A percentile compares a stretch with the other conserved stretches of the same genome.
Conservation (phyloP, 2,329 filamentous ascomycete genomes). For the Grosmannia penicillata region DNA sequence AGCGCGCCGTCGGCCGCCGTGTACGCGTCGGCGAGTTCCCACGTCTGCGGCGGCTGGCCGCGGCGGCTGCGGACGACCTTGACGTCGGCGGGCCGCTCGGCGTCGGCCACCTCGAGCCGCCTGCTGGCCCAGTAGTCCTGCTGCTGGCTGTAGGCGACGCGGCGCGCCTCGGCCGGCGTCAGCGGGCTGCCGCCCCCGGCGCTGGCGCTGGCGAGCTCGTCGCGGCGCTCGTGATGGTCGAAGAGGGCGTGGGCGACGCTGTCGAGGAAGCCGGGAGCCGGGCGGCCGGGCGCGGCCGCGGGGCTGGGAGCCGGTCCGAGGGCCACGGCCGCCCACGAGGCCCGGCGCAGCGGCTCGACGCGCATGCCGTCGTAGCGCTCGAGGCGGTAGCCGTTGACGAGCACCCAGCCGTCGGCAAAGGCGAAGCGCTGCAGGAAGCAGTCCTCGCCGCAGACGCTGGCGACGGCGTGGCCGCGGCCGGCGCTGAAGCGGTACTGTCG, state of each 20-base stretch:
- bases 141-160: neutral
- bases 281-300: slow-evolving; percentile 4
- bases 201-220: neutral
- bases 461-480: slow-evolving; percentile 25
- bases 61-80: slow-evolving; percentile 15
- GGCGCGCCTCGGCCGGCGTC: neutral
- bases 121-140: slow-evolving; percentile 12
- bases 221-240: too few species aligned
- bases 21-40: slow-evolving; percentile 25
- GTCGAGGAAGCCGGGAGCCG: too few species aligned
- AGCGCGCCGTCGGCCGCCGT: slow-evolving; percentile 21
- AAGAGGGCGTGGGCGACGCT: neutral
- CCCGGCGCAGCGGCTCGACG: slow-evolving; percentile 6
- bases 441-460: slow-evolving; percentile 26
- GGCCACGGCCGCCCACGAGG: slow-evolving; percentile 2
- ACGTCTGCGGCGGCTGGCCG: slow-evolving; percentile 17
- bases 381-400: slow-evolving; percentile 31
- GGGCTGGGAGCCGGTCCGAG: too few species aligned
- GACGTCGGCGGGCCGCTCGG: slow-evolving; percentile 12
- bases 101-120: slow-evolving; percentile 18
- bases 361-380: slow-evolving; percentile 22
- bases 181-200: neutral
- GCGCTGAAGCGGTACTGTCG: slow-evolving; percentile 23
- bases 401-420: slow-evolving; percentile 30
- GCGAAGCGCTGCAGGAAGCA: slow-evolving; percentile 32